phyloP scores from a whole-genome alignment of 2,329 filamentous ascomycete species.

The Tolypocladium endophyticum region DNA sequence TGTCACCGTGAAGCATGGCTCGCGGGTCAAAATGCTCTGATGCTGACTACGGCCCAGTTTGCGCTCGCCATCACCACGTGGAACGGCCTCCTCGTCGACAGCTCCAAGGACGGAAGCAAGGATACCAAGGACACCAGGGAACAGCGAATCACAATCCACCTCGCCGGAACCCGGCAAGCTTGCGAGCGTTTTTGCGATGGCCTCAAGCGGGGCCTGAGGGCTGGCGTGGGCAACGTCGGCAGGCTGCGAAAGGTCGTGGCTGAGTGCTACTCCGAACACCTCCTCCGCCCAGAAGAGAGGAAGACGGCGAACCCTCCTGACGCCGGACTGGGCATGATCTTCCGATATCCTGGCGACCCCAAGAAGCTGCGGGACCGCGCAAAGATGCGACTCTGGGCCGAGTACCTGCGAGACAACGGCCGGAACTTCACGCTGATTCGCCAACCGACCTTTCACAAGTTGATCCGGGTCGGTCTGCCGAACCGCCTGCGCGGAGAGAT shows the following conservation, averaged over 20 bases:
- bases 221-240: conserved; percentile 78
- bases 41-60: conserved; percentile 42
- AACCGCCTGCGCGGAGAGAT: conserved; percentile 89
- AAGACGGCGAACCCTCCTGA: conserved; percentile 58
- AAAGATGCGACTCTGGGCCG: conserved; percentile 96
- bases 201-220: conserved; percentile 78
- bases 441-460: conserved; percentile 94
- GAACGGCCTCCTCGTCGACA: conserved; percentile 60
- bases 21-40: background rate
- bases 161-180: conserved; percentile 76
- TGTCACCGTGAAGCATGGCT: background rate
- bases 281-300: conserved; percentile 53
- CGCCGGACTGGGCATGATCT: conserved; percentile 83
- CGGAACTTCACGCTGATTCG: conserved; percentile 85
- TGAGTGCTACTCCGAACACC: conserved; percentile 87
- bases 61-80: conserved; percentile 90
- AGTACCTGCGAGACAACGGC: conserved; percentile 92
- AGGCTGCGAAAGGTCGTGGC: conserved; percentile 70
- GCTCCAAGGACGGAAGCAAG: conserved; percentile 33
- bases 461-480: conserved; percentile 88
- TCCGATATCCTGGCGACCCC: conserved; percentile 88
- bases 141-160: conserved; percentile 84
- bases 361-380: conserved; percentile 89
- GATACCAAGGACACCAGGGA: conserved; percentile 40
- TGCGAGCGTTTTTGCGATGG: conserved; percentile 96